phyloP scores from a whole-genome alignment of 176 grass and related monocot genomes.

The Alloteropsis semialata region DNA sequence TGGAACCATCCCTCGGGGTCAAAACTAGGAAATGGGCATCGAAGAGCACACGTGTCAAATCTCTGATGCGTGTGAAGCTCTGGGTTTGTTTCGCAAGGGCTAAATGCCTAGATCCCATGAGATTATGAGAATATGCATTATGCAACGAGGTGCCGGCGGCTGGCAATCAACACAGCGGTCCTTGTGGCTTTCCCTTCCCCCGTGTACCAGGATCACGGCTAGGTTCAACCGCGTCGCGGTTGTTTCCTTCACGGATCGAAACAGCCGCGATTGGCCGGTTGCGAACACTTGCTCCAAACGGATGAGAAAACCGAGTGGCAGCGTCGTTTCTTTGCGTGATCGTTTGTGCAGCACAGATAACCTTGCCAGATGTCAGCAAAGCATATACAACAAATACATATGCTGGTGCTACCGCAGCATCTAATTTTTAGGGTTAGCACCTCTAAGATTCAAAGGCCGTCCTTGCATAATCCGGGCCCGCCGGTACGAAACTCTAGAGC shows the following conservation, averaged over 20 bases:
- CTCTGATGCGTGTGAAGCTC: not conserved
- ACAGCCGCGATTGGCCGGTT: not conserved
- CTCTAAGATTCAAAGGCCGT: no score
- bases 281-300: not conserved
- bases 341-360: not conserved
- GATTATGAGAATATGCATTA: not conserved
- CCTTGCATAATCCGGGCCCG: no score
- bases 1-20: not conserved
- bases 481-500: no score
- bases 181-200: not conserved
- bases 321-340: not conserved
- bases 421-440: no score
- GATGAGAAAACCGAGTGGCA: not conserved
- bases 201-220: not conserved
- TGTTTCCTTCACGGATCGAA: conserved; percentile 10
- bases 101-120: not conserved
- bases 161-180: not conserved
- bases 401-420: no score
- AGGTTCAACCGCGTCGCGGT: not conserved
- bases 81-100: not conserved
- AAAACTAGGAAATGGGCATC: not conserved
- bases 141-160: not conserved
- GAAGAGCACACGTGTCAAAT: not conserved
- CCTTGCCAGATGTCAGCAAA: not conserved
- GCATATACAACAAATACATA: no score